Base-by-base conservation (phyloP, 768 basidiomycete genomes). In the Boletus huronensis region DNA sequence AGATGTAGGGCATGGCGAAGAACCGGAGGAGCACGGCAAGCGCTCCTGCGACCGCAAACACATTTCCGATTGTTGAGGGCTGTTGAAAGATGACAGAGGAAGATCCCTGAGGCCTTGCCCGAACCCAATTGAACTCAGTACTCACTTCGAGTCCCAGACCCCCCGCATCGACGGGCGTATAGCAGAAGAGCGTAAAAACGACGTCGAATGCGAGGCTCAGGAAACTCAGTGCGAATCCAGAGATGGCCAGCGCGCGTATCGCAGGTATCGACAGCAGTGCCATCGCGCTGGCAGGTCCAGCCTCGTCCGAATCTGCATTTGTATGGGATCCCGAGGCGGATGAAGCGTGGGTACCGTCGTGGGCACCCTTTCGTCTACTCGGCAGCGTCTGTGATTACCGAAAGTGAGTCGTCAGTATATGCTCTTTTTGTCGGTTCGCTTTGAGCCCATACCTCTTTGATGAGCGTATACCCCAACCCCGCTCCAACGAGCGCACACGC, bases 181-280 rank as follows among this genome's bases (percentile, higher is more conserved):
- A 88, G 55, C 81, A 84, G 61, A 82, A 83, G n/a, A 87, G 75
- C 6, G 82, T 79, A 59, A 86, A 85, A 4, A 84, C 77, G 6
- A 82, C 81, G 49, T 85, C 83, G 59, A 83, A 87, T 1, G 78
- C 77, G 0, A 80, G 80, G 16, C 74, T 74, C 58, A 80, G 72
- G 69, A 82, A 83, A 47, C 72, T 74, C 17, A 85, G 68, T 1
- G 75, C 75, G 48, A 74, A 76, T 8, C 78, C 79, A 21, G 82
- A 84, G 10, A 77, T 59, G 36, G 79, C 79, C 35, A 85, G 62
- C 3, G 78, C 76, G 2, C 76, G 77, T 54, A 85, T 77, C 43
- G 79, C 70, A 2, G 83, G 82, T 38, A 78, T 76, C 6, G 75
- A 70, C 6, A 83, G 60, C 14, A 84, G 68, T 10, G 65, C 62